These are phyloP conservation scores for Emericellopsis atlantica DNA, from an alignment of 2,329 filamentous ascomycete genomes.

Conservation along the genomic window DNA sequence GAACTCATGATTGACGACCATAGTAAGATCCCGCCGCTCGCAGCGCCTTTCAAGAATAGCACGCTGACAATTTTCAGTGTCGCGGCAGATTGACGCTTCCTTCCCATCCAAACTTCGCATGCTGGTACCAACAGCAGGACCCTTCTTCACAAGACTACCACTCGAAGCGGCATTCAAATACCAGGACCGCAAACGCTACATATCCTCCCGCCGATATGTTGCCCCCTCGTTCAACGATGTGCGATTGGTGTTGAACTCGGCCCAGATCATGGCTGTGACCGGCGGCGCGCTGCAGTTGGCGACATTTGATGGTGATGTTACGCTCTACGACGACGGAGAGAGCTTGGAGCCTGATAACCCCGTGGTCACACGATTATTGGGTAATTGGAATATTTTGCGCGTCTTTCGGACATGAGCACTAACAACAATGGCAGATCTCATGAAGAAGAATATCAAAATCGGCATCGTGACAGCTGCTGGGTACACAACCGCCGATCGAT, in stretches of 20 bases:
- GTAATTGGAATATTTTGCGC: constrained; percentile 14
- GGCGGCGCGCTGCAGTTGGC: constrained; percentile 67
- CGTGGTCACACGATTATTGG: constrained; percentile 53
- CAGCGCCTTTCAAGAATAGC: background rate
- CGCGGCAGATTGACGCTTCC: no score
- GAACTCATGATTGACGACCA: constrained; percentile 88
- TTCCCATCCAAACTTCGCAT: constrained; percentile 84
- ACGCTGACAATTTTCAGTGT: no score
- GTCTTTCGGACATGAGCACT: background rate
- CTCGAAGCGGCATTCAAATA: constrained; percentile 85
- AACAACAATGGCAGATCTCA: constrained; percentile 37
- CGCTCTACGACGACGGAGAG: constrained; percentile 83
- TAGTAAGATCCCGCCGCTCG: constrained; percentile 37
- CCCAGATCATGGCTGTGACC: constrained; percentile 86
- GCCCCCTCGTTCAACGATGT: constrained; percentile 97
- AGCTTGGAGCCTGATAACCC: constrained; percentile 65
- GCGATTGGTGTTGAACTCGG: constrained; percentile 83
- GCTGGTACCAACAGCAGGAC: constrained; percentile 81
- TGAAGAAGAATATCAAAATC: constrained; percentile 67
- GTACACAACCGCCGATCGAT: constrained; percentile 77
- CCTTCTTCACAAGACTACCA: constrained; percentile 80
- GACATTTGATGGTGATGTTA: constrained; percentile 97
- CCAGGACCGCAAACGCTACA: constrained; percentile 75
- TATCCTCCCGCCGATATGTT: constrained; percentile 84
- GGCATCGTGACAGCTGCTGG: constrained; percentile 96